Conservation (phyloP, 495 filamentous ascomycete species). For the Xylaria castorea region DNA sequence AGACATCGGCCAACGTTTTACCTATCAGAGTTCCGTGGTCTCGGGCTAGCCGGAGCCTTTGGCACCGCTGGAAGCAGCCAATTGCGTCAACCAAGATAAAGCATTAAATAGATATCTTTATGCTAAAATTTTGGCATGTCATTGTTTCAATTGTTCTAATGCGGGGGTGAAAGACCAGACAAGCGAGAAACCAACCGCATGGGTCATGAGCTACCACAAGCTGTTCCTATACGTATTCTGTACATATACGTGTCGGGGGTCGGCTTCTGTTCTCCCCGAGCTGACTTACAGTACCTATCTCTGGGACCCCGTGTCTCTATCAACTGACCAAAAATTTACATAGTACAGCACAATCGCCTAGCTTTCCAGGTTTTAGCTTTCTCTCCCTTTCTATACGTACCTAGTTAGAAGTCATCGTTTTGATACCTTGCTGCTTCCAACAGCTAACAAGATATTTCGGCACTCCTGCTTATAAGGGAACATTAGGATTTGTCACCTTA, state of each 20-base stretch:
- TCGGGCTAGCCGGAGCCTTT: neutral
- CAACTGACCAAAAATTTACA: neutral
- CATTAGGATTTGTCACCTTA: neutral
- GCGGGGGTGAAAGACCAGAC: neutral
- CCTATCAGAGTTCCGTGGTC: neutral
- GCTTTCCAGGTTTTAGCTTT: neutral
- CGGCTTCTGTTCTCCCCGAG: slow-evolving; percentile 16
- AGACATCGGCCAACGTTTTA: neutral
- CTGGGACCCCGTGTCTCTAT: neutral
- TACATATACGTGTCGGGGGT: neutral
- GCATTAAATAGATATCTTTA: neutral
- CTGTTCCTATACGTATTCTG: neutral
- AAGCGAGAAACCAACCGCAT: neutral
- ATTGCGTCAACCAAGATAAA: neutral
- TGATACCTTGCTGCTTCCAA: neutral
- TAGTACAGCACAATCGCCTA: neutral
- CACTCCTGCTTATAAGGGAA: neutral
- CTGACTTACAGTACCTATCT: neutral
- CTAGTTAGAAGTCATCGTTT: neutral
- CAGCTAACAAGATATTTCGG: neutral
- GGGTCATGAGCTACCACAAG: neutral
- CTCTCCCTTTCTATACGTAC: neutral
- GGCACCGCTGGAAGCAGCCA: neutral
- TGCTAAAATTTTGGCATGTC: neutral
- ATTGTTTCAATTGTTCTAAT: neutral